Evolutionary conservation across 345 rosid species (phyloP), one percentile per base, ranked within the genome.

Genomic region (Cardamine chenopodiifolia): DNA sequence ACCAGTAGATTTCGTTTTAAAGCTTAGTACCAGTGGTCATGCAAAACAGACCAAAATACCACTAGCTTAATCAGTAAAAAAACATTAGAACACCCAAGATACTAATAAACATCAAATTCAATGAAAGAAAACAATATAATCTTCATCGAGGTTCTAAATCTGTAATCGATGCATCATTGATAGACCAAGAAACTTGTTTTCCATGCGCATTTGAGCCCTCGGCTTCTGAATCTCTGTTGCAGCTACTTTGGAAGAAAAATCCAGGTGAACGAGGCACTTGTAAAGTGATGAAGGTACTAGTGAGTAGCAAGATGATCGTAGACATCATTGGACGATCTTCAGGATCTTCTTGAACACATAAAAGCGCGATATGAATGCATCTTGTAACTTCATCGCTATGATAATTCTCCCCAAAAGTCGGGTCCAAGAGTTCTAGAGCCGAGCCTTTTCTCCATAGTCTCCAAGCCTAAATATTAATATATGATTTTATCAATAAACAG

Each of bases 211-310:
- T 7, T 0, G 14, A 48, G 17, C 53, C 23, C n/a, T 23, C 40
- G n/a, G 35, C 57, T 64, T 55, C 64, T 1, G 32, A 15, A 20
- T n/a, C 56, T 64, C 3, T 34, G 39, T 54, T 59, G 0, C 26
- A n/a, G 17, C 66, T 66, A 66, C 59, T 56, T 18, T 9, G 66
- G 12, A 57, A 35, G 72, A 45, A 74, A 49, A 58, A 67, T 9
- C 23, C 31, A 28, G 31, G 31, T 28, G 31, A 28, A 28, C 31
- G 31, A 28, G 31, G 31, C 31, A 28, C 31, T 28, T 28, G 31
- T 28, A 28, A 28, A 28, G 31, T 28, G 31, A 28, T 28, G 4
- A 7, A 0, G 31, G 6, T 28, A 5, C 31, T 28, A 28, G 7
- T 28, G 31, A 28, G 31, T 0, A 28, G 7, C 31, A 28, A 28